Evolutionary conservation across 2,329 filamentous ascomycete genomes (phyloP).

Genomic region (Curvularia lunata): DNA sequence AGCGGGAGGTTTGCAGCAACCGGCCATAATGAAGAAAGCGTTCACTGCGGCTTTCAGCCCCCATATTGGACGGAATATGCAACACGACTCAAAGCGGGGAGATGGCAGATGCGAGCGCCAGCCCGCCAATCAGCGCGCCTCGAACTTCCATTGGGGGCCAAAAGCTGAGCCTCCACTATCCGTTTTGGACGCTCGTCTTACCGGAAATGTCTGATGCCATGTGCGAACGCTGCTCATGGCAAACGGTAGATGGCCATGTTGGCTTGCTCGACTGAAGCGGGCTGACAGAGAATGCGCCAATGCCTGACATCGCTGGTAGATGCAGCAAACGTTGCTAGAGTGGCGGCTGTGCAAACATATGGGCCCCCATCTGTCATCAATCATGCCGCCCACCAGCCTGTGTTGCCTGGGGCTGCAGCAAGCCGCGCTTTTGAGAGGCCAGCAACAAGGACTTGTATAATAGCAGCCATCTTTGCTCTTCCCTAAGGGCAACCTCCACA

Average conservation of each 20-base stretch:
- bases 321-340: neutral
- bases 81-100: conserved; percentile 12
- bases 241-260: neutral
- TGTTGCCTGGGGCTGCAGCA: conserved; percentile 28
- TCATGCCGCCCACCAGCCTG: conserved; percentile 12
- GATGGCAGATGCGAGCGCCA: neutral
- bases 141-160: conserved; percentile 25
- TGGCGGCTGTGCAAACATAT: conserved; percentile 35
- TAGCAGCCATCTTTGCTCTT: conserved; percentile 25
- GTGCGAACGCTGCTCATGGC: conserved; percentile 6
- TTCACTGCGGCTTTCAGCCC: conserved; percentile 35
- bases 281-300: neutral
- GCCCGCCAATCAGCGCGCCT: conserved; percentile 5
- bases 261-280: neutral
- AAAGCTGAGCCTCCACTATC: conserved; percentile 16
- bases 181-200: conserved; percentile 6
- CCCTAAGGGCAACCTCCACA: conserved; percentile 22
- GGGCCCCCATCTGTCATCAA: conserved; percentile 12
- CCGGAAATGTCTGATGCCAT: conserved; percentile 6
- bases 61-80: conserved; percentile 30
- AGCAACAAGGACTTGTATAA: conserved; percentile 34
- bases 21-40: conserved; percentile 19
- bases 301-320: neutral
- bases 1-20: conserved; percentile 26
- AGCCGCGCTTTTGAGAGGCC: conserved; percentile 33